Base-by-base conservation (phyloP, 148 eudicot genomes). In the Spergularia bocconei region DNA sequence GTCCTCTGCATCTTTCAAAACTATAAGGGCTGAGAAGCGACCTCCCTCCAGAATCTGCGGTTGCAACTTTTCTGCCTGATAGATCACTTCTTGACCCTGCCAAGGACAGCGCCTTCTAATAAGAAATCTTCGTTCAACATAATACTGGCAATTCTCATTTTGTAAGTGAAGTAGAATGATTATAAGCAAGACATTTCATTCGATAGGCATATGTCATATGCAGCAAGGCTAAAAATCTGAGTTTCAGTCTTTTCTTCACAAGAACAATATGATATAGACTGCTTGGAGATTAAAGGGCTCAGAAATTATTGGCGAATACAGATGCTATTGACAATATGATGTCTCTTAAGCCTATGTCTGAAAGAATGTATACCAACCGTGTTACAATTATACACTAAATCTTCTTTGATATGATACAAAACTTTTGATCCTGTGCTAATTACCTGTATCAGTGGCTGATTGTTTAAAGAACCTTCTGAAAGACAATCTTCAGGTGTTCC, bases 1-100 rank as follows among this genome's bases (percentile, higher is more conserved):
- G 23, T 75, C 63, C 56, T 80, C 83, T 57, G 76, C 72, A 47
- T 76, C 79, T 48, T 65, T 71, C 72, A 80, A 57, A 70, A 64
- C 39, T 19, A 71, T 16, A 38, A 80, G 79, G 55, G 69, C 72
- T 41, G 75, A 57, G 60, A 76, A 80, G 25, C 62, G 44, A 15
- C 76, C 41, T 52, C 76, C 79, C 76, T 75, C 79, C 67, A 50
- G 47, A 70, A 47, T 25, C 54, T 52, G 70, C 9, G 39, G 75
- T 51, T 69, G 78, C 52, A 63, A 44, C 53, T 64, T 65, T 56
- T 71, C 72, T 75, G 15, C 55, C 48, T 63, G 20, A 64, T 54
- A 12, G 36, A 47, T 11, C 67, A 64, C 64, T 69, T 50, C 71
- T 44, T 73, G 47, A 60, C 63, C 59, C 68, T 53, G 66, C 19